phyloP scores from a whole-genome alignment of 306 rosid species.

The Cicer bijugum region DNA sequence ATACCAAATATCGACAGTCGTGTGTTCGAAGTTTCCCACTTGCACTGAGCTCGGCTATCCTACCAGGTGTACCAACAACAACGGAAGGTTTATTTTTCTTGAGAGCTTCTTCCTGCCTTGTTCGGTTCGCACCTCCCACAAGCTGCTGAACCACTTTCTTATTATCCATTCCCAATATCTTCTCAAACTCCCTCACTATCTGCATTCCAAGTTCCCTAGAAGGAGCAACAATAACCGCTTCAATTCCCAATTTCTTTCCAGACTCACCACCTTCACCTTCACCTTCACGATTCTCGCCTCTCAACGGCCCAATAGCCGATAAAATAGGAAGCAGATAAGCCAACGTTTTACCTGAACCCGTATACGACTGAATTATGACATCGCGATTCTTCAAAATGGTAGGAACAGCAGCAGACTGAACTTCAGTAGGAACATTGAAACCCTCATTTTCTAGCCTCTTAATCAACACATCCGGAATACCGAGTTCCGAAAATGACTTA shows the following conservation, averaged over 20 bases:
- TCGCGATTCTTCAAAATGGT: constrained; percentile 70
- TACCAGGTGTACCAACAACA: constrained; percentile 95
- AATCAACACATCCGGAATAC: constrained; percentile 65
- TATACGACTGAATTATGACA: constrained; percentile 92
- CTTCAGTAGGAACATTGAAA: constrained; percentile 77
- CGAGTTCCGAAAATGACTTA: constrained; percentile 79
- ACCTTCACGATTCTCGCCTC: constrained; percentile 38
- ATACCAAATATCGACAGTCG: constrained; percentile 73
- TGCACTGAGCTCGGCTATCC: constrained; percentile 93
- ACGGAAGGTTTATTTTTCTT: constrained; percentile 85
- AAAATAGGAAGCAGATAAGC: constrained; percentile 89
- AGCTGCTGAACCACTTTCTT: constrained; percentile 87
- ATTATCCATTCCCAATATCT: constrained; percentile 71
- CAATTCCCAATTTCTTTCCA: constrained; percentile 71
- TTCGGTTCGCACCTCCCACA: constrained; percentile 91
- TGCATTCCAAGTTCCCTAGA: constrained; percentile 99
- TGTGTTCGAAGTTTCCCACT: constrained; percentile 91
- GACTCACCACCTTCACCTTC: constrained; percentile 38
- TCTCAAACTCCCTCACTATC: constrained; percentile 94
- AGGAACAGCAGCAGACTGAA: constrained; percentile 88
- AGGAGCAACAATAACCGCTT: constrained; percentile 89
- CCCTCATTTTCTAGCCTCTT: constrained; percentile 79
- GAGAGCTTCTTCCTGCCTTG: constrained; percentile 93
- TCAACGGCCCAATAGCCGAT: constrained; percentile 70
- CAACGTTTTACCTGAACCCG: constrained; percentile 92